Evolutionary conservation across 1,284 basidiomycete genomes (phyloP).

Genomic region (Trichosporon ovoides): DNA sequence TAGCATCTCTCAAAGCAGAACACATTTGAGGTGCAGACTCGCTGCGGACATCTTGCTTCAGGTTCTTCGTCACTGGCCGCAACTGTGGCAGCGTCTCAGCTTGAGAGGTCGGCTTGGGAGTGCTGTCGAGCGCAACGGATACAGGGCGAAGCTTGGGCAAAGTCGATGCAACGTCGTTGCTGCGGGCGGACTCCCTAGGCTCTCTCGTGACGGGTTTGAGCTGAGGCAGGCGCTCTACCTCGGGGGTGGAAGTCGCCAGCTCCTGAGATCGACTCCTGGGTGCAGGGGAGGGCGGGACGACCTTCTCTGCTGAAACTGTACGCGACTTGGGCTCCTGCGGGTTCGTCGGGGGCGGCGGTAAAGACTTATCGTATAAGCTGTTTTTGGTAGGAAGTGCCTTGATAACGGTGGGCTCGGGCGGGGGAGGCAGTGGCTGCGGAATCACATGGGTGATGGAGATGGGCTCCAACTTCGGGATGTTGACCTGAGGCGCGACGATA

Average conservation of each 20-base stretch:
- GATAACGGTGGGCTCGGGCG: constrained; percentile 4
- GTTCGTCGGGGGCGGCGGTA: constrained; percentile 7
- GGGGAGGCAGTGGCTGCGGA: constrained; percentile 2
- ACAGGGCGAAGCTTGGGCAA: background rate
- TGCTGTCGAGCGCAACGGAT: background rate
- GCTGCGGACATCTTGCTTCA: background rate
- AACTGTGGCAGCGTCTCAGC: background rate
- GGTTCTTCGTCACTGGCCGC: background rate
- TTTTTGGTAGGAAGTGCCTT: constrained; percentile 14
- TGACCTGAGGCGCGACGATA: background rate
- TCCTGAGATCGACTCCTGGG: background rate
- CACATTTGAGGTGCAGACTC: background rate
- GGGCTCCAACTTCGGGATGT: background rate
- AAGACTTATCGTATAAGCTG: background rate
- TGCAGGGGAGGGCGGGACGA: background rate
- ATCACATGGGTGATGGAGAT: background rate
- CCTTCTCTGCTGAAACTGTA: background rate
- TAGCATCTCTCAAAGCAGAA: too few relatives aligned
- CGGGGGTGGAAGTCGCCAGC: background rate
- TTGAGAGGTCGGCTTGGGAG: background rate
- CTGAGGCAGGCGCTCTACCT: background rate
- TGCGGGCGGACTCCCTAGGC: background rate
- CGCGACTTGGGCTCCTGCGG: constrained; percentile 6
- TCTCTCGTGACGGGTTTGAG: background rate
- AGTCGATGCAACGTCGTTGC: background rate